Base-by-base conservation (phyloP, 2,329 filamentous ascomycete genomes). In the Ophiostoma sp. region DNA sequence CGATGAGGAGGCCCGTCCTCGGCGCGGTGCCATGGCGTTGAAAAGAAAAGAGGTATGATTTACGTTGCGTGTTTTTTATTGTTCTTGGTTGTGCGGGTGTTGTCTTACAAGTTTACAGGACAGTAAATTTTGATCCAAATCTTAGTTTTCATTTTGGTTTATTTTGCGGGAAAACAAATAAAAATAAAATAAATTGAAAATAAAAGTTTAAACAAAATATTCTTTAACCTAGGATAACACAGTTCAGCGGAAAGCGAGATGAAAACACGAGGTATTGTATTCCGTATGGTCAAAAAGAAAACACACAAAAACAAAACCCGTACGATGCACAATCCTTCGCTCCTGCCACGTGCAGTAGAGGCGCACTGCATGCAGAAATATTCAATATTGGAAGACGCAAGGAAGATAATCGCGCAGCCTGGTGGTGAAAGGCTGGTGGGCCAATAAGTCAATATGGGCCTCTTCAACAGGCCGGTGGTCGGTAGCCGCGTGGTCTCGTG, bases 371-470 rank as follows among this genome's bases (percentile, higher is more conserved):
- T 25, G n/a, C 48, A 50, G 66, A 11, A 68, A 50, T 33, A 50
- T 31, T 48, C 42, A 50, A 68, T 68, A 68, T 50, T 68, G 63
- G 57, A 45, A 66, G 48, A 42, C 12, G 48, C 50, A 42, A 31
- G 64, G 19, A 50, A 48, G 64, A 59, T 70, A 59, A 59, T 70
- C 48, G 31, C 68, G 68, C 68, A 59, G 50, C 68, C 33, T 70
- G 42, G n/a, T 68, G 63, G 63, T 25, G 39, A 68, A 39, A n/a
- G 33, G 3, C 25, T 25, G 42, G 6, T 50, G 42, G 39, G 42
- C 45, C 45, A 17, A 12, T 31, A 15, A 15, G 28, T 33, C 7
- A 31, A 1, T n/a, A 36, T 61, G 22, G 50, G 50, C 50, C 50
- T 17, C 45, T 15, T 45, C 36, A 28, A 45, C 19, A 22, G 61